phyloP scores from a whole-genome alignment of 1,284 basidiomycete species.

The Sutorius eximius region DNA sequence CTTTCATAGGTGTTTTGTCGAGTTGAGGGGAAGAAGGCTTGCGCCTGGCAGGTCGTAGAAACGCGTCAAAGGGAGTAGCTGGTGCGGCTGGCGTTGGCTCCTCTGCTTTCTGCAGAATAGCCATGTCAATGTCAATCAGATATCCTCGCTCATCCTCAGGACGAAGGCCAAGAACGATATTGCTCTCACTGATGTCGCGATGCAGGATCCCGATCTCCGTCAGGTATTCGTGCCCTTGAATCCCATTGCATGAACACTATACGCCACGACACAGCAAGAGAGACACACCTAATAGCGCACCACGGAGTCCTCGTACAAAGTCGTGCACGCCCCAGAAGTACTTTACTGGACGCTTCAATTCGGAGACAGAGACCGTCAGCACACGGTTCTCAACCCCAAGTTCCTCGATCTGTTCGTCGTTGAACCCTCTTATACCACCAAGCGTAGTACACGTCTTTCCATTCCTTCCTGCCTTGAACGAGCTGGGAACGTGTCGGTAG shows the following conservation, averaged over 20 bases:
- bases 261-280: not conserved
- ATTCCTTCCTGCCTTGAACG: not conserved
- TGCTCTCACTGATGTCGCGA: constrained; percentile 23
- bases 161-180: constrained; percentile 10
- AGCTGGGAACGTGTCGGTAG: not conserved
- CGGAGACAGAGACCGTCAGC: not conserved
- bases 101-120: constrained; percentile 2
- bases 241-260: not conserved
- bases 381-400: not conserved
- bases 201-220: constrained; percentile 13
- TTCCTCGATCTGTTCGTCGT: not conserved
- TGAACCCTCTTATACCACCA: not conserved
- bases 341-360: constrained; percentile 11
- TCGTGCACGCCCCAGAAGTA: not conserved
- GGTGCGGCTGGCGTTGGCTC: not conserved
- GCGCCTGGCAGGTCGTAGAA: too few species aligned
- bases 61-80: too few species aligned
- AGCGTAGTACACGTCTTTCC: not conserved
- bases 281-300: constrained; percentile 9
- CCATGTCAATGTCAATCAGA: constrained; percentile 18
- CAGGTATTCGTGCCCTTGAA: constrained; percentile 13
- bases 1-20: not conserved
- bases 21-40: too few species aligned
- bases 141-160: constrained; percentile 17
- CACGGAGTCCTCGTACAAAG: constrained; percentile 2